These are phyloP conservation scores for Epichloe sylvatica DNA, from an alignment of 2,329 filamentous ascomycete genomes.

Conservation along the genomic window DNA sequence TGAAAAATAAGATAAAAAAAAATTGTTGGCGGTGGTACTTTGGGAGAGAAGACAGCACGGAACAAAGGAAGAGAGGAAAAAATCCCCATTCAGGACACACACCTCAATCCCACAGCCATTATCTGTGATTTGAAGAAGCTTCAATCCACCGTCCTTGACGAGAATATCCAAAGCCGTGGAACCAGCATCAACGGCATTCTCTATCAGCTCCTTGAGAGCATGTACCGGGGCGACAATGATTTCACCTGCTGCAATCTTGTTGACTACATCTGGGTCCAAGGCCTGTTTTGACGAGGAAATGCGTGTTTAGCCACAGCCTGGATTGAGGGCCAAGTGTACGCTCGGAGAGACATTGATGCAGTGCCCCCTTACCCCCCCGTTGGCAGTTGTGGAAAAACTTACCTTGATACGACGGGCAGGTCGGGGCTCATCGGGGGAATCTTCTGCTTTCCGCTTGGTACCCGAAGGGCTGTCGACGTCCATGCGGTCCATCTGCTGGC, in stretches of 20 bases:
- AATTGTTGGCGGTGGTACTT: not conserved
- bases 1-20: not conserved
- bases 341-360: too few species aligned
- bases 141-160: constrained; percentile 89
- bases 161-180: constrained; percentile 81
- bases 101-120: constrained; percentile 94
- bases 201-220: constrained; percentile 88
- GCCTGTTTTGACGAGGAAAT: constrained; percentile 36
- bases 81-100: constrained; percentile 15
- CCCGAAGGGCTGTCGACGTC: constrained; percentile 27
- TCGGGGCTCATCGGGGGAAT: constrained; percentile 21
- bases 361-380: too few species aligned
- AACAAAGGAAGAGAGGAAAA: not conserved
- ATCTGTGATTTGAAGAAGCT: constrained; percentile 90
- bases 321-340: not conserved
- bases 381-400: constrained; percentile 6
- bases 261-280: constrained; percentile 82
- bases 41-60: not conserved
- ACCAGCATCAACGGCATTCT: constrained; percentile 95
- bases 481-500: constrained; percentile 23
- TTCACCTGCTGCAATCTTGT: constrained; percentile 96
- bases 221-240: constrained; percentile 97
- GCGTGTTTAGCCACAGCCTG: not conserved
- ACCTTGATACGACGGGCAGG: constrained; percentile 36
- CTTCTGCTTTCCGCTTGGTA: constrained; percentile 36